Base-by-base conservation (phyloP, 331 rosid species). In the Saraca asoca region DNA sequence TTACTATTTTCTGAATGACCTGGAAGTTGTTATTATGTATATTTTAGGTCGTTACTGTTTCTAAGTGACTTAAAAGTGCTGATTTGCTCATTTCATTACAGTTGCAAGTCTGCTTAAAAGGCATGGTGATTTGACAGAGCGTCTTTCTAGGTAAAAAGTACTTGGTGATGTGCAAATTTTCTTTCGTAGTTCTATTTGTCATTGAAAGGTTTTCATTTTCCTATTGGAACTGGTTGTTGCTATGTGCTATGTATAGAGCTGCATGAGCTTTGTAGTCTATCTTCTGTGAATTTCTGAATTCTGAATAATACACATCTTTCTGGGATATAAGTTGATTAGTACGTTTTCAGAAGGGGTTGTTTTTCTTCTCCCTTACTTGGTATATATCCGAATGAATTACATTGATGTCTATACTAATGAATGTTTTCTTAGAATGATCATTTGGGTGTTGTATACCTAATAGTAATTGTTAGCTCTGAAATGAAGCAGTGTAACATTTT, bases 61-160 rank as follows among this genome's bases (percentile, higher is more conserved):
- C 54, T 13, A 35, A 33, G 54, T 43, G 48, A 45, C 41, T 14
- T 51, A 15, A 73, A 42, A 20, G 29, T 70, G 61, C 51, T 53
- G 16, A 24, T 24, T 70, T 73, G 13, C 79, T 64, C 15, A 76
- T 56, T 78, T 7, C 62, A 17, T 81, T 56, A 55, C 85, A 90
- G 97, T 87, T 80, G 78, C 84, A 48, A 79, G 85, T 79, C 77
- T 82, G 79, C 86, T 86, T 69, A 94, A 88, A 81, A 77, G 92
- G 73, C 97, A 94, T 60, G 84, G 86, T 7, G 89, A 86, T 49
- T 81, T 94, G 80, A 58, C 89, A 0, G 95, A 94, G 80, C 97
- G 95, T 48, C 82, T 90, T 72, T 82, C 99, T 46, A 88, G 97
- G 99, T 90, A 75, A 15, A 57, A 39, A 24, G 19, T 48, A 34